Base-by-base conservation (phyloP, 495 filamentous ascomycete genomes). In the Penicillium robsamsonii region DNA sequence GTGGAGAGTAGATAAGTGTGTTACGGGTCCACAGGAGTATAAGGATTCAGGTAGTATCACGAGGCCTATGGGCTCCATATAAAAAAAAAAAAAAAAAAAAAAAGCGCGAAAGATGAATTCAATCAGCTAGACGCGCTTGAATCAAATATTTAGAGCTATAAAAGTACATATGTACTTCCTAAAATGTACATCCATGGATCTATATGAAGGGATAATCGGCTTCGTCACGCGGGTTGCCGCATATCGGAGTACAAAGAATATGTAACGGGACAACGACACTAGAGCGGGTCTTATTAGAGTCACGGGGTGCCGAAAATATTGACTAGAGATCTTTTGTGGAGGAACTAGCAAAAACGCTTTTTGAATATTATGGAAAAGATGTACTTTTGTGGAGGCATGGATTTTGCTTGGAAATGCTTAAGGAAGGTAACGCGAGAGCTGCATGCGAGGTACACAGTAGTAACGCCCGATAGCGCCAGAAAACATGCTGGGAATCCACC, bases 401-500 rank as follows among this genome's bases (percentile, higher is more conserved):
- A n/a, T 46, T 27, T 22, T 25, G 47, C 33, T 50, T 37, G 15
- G 11, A 18, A 48, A 5, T 15, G 18, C 8, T 20, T 41, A 9
- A 22, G 52, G 52, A 54, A 54, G 52, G 52, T 54, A 37, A 29
- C 46, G 43, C 52, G 52, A 54, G 42, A 25, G 42, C 31, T 54
- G 42, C 52, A 54, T 46, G 41, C 15, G 31, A 49, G 46, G 38
- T 33, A 38, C 42, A 35, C 41, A 37, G 25, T 44, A 53, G 40
- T 22, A 20, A 18, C 29, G 15, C 25, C 50, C 38, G 38, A 52
- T 52, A 18, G 38, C 48, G 41, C 40, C 42, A 46, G 50, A 35
- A 53, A 35, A 35, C 41, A 43, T 11, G 50, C 30, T 62, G 56
- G 56, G 56, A 61, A 65, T 54, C 51, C 48, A 30, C n/a, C 35